Base-by-base conservation (phyloP, 495 filamentous ascomycete species). In the Annulohypoxylon moriforme region DNA sequence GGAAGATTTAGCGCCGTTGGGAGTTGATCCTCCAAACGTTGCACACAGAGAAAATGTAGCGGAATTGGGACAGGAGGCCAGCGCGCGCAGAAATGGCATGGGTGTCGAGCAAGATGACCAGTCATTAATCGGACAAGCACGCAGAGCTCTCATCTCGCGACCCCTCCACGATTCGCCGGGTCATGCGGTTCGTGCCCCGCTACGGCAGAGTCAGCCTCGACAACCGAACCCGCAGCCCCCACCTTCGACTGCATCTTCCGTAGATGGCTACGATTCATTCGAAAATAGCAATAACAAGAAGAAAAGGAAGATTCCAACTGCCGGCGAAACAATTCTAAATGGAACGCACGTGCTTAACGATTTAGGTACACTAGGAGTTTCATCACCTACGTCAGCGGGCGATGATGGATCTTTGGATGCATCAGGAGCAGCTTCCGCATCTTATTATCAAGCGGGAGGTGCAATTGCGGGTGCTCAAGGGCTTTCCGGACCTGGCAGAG, bases 211-310 rank as follows among this genome's bases (percentile, higher is more conserved):
- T 22, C 75, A 81, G 27, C 63, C 69, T 10, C 82, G 84, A 69
- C 81, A 83, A 58, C 61, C 76, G 24, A 84, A 84, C 64, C 79
- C 81, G 10, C 81, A 83, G 27, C 77, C 81, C 27, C 81, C 84
- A 14, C 79, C 77, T 22, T 88, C 86, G 13, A 81, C 85, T 4
- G 73, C 82, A 2, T 89, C 87, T 24, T 87, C 88, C 7, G 88
- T 87, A 4, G 96, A 98, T 78, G 94, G 96, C 29, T 98, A 98
- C 77, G 96, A 98, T 76, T 94, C 92, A 16, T 96, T 97, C 74
- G 96, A 99, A 78, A 98, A 99, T 73, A 97, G 93, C 57, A 98
- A 97, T 77, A 98, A 99, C 78, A 99, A 99, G 80, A 99, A 98
- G 83, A 99, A 99, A 79, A 88, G 96, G 64, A 99, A 99, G 81